phyloP scores from a whole-genome alignment of 2,329 filamentous ascomycete species.

The Arachnomyces sp. region DNA sequence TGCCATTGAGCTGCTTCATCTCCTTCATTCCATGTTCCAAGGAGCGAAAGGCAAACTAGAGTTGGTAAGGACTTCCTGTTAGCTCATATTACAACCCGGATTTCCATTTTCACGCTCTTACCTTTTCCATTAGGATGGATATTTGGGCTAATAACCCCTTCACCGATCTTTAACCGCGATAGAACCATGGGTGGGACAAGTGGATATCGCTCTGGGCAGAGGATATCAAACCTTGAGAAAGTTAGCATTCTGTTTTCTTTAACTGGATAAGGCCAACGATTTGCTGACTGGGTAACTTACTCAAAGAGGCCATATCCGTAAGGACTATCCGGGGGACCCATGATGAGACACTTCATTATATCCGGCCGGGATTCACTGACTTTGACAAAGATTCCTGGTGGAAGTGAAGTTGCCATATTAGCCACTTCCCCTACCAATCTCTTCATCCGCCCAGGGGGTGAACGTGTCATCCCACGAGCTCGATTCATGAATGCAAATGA shows the following conservation, averaged over 20 bases:
- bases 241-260: background rate
- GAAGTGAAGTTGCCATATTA: slow-evolving; percentile 39
- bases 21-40: slow-evolving; percentile 43
- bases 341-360: slow-evolving; percentile 45
- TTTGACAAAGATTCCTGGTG: slow-evolving; percentile 46
- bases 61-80: slow-evolving; percentile 2
- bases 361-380: slow-evolving; percentile 41
- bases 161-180: slow-evolving; percentile 42
- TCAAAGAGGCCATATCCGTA: slow-evolving; percentile 51
- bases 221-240: slow-evolving; percentile 40
- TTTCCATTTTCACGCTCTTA: slow-evolving; percentile 17
- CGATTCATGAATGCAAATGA: slow-evolving; percentile 13
- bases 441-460: slow-evolving; percentile 39
- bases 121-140: slow-evolving; percentile 44
- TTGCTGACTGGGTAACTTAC: slow-evolving; percentile 8
- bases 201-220: slow-evolving; percentile 38
- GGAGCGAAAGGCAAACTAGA: slow-evolving; percentile 44
- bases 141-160: slow-evolving; percentile 45
- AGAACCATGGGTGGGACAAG: slow-evolving; percentile 32
- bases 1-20: slow-evolving; percentile 37
- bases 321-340: slow-evolving; percentile 44
- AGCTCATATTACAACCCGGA: background rate
- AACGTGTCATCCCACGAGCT: slow-evolving; percentile 3
- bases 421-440: slow-evolving; percentile 41
- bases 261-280: background rate